These are phyloP conservation scores for Scenedesmus sp. DNA, from an alignment of 163 green algal genomes.

Conservation along the genomic window DNA sequence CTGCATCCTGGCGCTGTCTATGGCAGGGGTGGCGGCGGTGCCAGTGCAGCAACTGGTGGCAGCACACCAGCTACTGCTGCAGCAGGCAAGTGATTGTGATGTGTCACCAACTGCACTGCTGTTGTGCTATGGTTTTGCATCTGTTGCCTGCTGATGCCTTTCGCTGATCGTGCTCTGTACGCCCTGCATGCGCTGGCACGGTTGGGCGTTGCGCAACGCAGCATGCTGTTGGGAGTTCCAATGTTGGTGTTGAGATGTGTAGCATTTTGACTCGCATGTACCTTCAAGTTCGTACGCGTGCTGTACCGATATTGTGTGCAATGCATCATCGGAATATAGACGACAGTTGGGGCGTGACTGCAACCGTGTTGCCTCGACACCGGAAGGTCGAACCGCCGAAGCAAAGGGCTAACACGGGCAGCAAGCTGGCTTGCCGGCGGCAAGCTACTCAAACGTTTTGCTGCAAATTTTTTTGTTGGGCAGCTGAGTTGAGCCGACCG, in stretches of 20 bases:
- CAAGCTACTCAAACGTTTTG: background rate
- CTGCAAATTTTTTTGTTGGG: no score
- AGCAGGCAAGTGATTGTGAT: background rate
- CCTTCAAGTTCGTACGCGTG: background rate
- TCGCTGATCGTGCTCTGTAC: no score
- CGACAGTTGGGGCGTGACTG: background rate
- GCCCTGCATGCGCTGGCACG: no score
- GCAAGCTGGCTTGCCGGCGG: background rate
- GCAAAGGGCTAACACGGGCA: background rate
- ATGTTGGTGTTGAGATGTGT: background rate
- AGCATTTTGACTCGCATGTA: background rate
- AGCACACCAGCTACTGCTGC: background rate
- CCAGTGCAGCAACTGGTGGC: background rate
- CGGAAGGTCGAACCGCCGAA: background rate
- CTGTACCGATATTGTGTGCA: background rate
- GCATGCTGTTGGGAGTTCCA: conserved; percentile 8
- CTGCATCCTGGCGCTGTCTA: conserved; percentile 46
- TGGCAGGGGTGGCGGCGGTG: conserved; percentile 10
- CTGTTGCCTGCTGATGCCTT: background rate
- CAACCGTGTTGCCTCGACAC: background rate
- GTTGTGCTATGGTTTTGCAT: background rate
- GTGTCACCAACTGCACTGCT: background rate
- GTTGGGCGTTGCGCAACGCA: background rate
- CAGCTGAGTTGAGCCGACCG: background rate
- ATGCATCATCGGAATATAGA: background rate